Evolutionary conservation across 345 rosid genomes (phyloP).

Genomic region (Linum trigynum): DNA sequence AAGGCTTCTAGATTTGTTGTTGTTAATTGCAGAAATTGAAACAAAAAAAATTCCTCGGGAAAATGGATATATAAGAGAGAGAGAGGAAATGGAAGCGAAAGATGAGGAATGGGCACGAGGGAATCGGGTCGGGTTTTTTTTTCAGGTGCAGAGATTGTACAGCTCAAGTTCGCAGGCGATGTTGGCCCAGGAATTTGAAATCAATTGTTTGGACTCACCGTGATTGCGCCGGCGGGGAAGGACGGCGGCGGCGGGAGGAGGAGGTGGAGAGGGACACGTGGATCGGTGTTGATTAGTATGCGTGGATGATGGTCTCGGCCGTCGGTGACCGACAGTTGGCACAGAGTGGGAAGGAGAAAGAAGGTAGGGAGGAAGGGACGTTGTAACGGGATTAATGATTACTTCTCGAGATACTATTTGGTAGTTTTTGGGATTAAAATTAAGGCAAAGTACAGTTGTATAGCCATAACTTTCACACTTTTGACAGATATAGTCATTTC

Average conservation of each 20-base stretch:
- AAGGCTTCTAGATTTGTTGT: background rate
- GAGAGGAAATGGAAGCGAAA: background rate
- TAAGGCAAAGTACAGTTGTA: no score
- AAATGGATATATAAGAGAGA: background rate
- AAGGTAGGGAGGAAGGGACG: background rate
- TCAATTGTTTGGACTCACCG: background rate
- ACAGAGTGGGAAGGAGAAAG: background rate
- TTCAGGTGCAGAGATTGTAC: no score
- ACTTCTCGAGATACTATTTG: no score
- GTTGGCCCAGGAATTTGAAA: background rate
- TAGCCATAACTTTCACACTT: no score
- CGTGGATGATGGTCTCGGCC: background rate
- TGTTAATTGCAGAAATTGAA: no score
- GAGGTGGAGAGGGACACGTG: background rate
- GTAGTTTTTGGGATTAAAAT: no score
- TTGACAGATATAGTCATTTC: no score
- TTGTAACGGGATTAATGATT: no score
- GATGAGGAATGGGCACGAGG: background rate
- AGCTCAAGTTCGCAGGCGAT: background rate
- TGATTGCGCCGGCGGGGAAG: background rate
- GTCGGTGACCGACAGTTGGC: conserved; percentile 1
- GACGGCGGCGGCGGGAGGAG: background rate
- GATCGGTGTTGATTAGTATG: background rate
- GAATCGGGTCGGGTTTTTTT: background rate
- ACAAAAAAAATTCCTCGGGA: no score